phyloP scores from a whole-genome alignment of 257 asterid genomes.

The Coffea canephora region DNA sequence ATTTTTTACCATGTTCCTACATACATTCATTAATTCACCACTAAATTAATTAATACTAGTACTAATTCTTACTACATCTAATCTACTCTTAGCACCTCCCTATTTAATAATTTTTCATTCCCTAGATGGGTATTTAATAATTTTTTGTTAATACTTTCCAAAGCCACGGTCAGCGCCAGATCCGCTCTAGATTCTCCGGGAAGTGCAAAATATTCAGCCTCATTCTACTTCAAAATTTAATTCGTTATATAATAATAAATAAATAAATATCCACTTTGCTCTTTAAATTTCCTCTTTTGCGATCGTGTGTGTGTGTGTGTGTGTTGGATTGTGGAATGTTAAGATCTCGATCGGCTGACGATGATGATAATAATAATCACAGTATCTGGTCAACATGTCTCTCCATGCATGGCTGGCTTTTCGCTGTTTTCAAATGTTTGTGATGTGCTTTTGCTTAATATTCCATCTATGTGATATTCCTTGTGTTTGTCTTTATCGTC shows the following conservation, averaged over 20 bases:
- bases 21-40: background rate
- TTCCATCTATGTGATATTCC: slow-evolving; percentile 31
- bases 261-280: background rate
- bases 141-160: slow-evolving; percentile 27
- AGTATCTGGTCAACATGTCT: slow-evolving; percentile 37
- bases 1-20: background rate
- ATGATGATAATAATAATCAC: background rate
- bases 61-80: background rate
- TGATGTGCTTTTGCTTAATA: slow-evolving; percentile 17
- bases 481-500: slow-evolving; percentile 43
- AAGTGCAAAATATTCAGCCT: slow-evolving; percentile 43
- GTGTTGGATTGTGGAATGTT: slow-evolving; percentile 29
- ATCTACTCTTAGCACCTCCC: slow-evolving; percentile 5
- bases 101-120: slow-evolving; percentile 11
- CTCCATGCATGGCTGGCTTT: slow-evolving; percentile 17
- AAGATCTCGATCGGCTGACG: slow-evolving; percentile 24
- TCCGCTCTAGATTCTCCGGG: slow-evolving; percentile 94
- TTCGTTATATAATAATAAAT: background rate
- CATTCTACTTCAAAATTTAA: slow-evolving; percentile 20
- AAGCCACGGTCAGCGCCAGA: slow-evolving; percentile 79
- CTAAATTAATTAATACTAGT: background rate
- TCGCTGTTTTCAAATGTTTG: slow-evolving; percentile 27
- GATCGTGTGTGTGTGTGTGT: slow-evolving; percentile 30
- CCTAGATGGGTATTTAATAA: slow-evolving; percentile 23
- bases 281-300: background rate